Evolutionary conservation across 805 yeast species (phyloP), one percentile per base, ranked within the genome.

Genomic region (Candida nemodendra): DNA sequence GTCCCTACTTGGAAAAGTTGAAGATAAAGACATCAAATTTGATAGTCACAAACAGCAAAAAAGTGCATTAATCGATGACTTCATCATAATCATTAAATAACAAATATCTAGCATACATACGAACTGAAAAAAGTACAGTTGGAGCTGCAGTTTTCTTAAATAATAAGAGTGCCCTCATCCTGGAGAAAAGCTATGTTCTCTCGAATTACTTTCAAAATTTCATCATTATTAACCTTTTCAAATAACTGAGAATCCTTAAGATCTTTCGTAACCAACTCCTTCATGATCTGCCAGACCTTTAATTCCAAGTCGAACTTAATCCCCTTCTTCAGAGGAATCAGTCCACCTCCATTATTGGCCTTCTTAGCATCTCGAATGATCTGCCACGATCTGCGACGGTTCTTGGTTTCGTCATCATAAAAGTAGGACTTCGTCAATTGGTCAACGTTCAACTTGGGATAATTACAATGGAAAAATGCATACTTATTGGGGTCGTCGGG

Each of bases 401-500:
- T 29, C 9, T 39, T 43, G 7, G 53, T 39, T n/a, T 42, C 41
- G 15, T 32, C 24, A 24, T 49, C 51, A 26, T 42, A 42, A 22
- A 49, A 49, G 36, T 45, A 54, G 5, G 47, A 41, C 15, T 48
- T 41, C 1, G 39, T 33, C 3, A 56, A 36, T 27, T 51, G 28
- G 32, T 54, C 49, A 9, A 56, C 32, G 18, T 53, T 41, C 15
- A 59, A 33, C 26, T 61, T 61, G 3, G 65, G 65, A 34, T 58
- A 54, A 32, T 61, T 61, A 38, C 57, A 41, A 41, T 61, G 65
- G 35, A 60, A 42, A 31, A 61, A 61, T 30, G 58, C 49, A 26
- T 38, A 54, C 23, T 38, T 38, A n/a, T 44, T 31, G 13, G 30
- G 27, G 34, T 55, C 50, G 30, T 45, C 48, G 4, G 65, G 65